Evolutionary conservation across 805 yeast species (phyloP), one percentile per base, ranked within the genome.

Genomic region (Helenozyma rhizophorensis): DNA sequence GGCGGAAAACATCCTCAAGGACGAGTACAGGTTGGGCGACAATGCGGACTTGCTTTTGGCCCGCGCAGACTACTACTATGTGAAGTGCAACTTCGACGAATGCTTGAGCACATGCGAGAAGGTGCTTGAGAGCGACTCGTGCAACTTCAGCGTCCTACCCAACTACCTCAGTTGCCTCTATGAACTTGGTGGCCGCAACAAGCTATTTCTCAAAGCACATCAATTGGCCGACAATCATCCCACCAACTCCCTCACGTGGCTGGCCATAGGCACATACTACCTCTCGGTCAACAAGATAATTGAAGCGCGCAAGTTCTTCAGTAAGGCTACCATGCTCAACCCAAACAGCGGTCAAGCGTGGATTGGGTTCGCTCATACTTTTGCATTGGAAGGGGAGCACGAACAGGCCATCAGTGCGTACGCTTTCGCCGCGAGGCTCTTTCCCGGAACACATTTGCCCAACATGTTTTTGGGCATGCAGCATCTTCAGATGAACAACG

Each of bases 361-460:
- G 98, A 79, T 93, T 21, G 98, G 97, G 2, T 93, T 93, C 63
- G 97, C 97, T 1, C 97, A 90, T 51, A 89, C 97, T 0, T 93
- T 89, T 72, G 96, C 96, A 0, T 81, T 85, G 3, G 98, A 93
- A 56, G 95, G 96, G n/a, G 99, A 93, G 58, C 97, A 93, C 56
- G 99, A 93, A 56, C 97, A 93, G 58, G 97, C 97, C 1, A 83
- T 93, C 14, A 83, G 96, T 36, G 97, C 97, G 0, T 93, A 89
- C 58, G 89, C 97, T 2, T 89, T 95, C 9, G 97, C 97, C 0
- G 87, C 96, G 1, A 67, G 96, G 40, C 70, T 89, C 26, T 93
- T 93, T 50, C 88, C 89, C 0, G 95, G 95, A 1, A 80, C 89
- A 3, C 97, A 93, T 55, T 61, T 89, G 28, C 97, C 98, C 2